Evolutionary conservation across 805 yeast species (phyloP).

Genomic region (Lipomyces yamadae): DNA sequence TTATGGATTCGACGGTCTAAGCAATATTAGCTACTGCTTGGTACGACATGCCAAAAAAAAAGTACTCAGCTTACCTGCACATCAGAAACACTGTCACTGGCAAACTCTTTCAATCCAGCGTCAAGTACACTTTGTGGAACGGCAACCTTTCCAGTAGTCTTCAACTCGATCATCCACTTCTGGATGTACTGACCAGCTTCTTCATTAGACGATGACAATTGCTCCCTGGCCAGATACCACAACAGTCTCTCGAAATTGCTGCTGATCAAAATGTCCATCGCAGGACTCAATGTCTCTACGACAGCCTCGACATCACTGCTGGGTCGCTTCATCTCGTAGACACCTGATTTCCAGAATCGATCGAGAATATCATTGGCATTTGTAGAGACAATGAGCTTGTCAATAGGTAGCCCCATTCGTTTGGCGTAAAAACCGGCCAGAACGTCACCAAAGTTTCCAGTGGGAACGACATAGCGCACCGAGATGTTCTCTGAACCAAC

Average conservation of each 20-base stretch:
- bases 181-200: slow-evolving; percentile 76
- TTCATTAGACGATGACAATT: slow-evolving; percentile 58
- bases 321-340: slow-evolving; percentile 64
- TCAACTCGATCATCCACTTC: slow-evolving; percentile 79
- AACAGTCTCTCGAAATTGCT: slow-evolving; percentile 95
- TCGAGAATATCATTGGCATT: slow-evolving; percentile 94
- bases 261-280: slow-evolving; percentile 96
- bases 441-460: slow-evolving; percentile 98
- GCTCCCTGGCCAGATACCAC: slow-evolving; percentile 88
- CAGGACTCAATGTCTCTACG: slow-evolving; percentile 91
- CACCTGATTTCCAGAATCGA: slow-evolving; percentile 86
- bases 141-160: slow-evolving; percentile 72
- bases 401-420: slow-evolving; percentile 93
- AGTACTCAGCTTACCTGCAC: slow-evolving; percentile 41
- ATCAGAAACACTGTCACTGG: slow-evolving; percentile 79
- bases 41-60: background rate
- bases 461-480: slow-evolving; percentile 89
- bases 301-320: slow-evolving; percentile 55
- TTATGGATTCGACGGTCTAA: slow-evolving; percentile 81
- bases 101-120: slow-evolving; percentile 71
- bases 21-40: slow-evolving; percentile 1
- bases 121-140: slow-evolving; percentile 68
- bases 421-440: slow-evolving; percentile 95
- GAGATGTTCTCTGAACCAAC: slow-evolving; percentile 48
- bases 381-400: slow-evolving; percentile 87